Evolutionary conservation across 2,329 filamentous ascomycete species (phyloP).

Genomic region (Dendryphion nanum): DNA sequence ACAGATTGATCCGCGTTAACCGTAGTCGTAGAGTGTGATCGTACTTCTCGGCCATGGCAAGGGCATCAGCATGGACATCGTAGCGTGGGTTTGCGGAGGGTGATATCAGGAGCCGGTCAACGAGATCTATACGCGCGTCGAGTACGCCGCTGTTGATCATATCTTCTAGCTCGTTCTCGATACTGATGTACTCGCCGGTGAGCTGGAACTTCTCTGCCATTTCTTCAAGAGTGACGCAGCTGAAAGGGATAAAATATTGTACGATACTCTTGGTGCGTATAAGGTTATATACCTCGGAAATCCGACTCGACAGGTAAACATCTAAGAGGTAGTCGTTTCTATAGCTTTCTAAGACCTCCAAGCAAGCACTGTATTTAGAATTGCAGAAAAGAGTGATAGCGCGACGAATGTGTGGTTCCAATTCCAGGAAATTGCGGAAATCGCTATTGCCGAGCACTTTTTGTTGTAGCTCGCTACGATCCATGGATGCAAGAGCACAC

Average conservation of each 20-base stretch:
- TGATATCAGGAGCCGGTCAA: slow-evolving; percentile 75
- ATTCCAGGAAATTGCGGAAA: slow-evolving; percentile 86
- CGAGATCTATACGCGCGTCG: slow-evolving; percentile 79
- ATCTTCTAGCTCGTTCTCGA: slow-evolving; percentile 70
- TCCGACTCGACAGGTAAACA: slow-evolving; percentile 74
- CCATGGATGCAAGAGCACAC: slow-evolving; percentile 86
- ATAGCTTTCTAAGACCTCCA: slow-evolving; percentile 79
- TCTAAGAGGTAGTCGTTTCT: slow-evolving; percentile 87
- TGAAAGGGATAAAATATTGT: slow-evolving; percentile 90
- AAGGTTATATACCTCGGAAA: slow-evolving; percentile 66
- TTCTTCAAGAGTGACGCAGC: slow-evolving; percentile 75
- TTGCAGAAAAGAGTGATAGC: slow-evolving; percentile 87
- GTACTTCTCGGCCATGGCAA: slow-evolving; percentile 68
- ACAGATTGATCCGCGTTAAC: slow-evolving; percentile 73
- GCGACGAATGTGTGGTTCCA: slow-evolving; percentile 90
- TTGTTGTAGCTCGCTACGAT: slow-evolving; percentile 69
- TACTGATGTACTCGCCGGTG: slow-evolving; percentile 45
- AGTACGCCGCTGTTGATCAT: slow-evolving; percentile 75
- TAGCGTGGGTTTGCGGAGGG: slow-evolving; percentile 65
- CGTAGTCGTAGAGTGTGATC: slow-evolving; percentile 73
- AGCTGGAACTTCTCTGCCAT: slow-evolving; percentile 75
- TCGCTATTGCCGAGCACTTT: slow-evolving; percentile 78
- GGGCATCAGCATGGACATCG: slow-evolving; percentile 67
- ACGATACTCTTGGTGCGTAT: slow-evolving; percentile 91
- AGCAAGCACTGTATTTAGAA: slow-evolving; percentile 81